Evolutionary conservation across 176 grass and related monocot species (phyloP).

Genomic region (Rhynchospora breviuscula): DNA sequence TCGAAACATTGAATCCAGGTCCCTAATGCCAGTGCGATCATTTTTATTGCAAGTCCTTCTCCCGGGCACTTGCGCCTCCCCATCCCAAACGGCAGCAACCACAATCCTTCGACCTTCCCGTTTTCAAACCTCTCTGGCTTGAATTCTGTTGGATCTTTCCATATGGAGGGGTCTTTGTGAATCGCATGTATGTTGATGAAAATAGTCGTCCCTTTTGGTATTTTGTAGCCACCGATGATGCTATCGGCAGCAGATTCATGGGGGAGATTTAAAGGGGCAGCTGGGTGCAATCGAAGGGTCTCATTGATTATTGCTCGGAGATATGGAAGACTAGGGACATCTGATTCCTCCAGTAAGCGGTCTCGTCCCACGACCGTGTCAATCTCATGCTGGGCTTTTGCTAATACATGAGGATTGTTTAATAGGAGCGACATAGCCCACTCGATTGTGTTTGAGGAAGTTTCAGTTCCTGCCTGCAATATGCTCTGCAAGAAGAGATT

Average conservation of each 20-base stretch:
- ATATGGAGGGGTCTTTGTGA: slow-evolving; percentile 27
- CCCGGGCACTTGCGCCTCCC: slow-evolving; percentile 55
- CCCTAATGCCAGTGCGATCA: slow-evolving; percentile 37
- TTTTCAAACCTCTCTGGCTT: slow-evolving; percentile 38
- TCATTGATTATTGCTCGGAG: slow-evolving; percentile 35
- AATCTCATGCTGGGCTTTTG: slow-evolving; percentile 3
- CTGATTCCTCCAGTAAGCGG: slow-evolving; percentile 4
- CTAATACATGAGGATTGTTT: slow-evolving; percentile 5
- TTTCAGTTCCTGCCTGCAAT: slow-evolving; percentile 46
- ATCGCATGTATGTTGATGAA: slow-evolving; percentile 40
- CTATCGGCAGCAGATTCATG: slow-evolving; percentile 40
- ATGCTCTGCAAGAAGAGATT: slow-evolving; percentile 16
- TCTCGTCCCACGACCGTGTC: not conserved
- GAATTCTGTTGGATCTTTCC: slow-evolving; percentile 31
- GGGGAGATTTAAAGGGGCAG: slow-evolving; percentile 28
- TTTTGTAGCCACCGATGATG: slow-evolving; percentile 32
- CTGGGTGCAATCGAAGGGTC: slow-evolving; percentile 39
- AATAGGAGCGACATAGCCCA: slow-evolving; percentile 18
- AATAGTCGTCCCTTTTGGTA: slow-evolving; percentile 32
- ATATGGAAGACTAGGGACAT: slow-evolving; percentile 31
- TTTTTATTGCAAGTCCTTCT: slow-evolving; percentile 38
- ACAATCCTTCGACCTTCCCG: not conserved
- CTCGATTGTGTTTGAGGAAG: slow-evolving; percentile 29
- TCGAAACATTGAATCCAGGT: slow-evolving; percentile 66
- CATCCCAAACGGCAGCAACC: slow-evolving; percentile 57